phyloP scores from a whole-genome alignment of 768 basidiomycete species.

The Cystobasidium onofrii region DNA sequence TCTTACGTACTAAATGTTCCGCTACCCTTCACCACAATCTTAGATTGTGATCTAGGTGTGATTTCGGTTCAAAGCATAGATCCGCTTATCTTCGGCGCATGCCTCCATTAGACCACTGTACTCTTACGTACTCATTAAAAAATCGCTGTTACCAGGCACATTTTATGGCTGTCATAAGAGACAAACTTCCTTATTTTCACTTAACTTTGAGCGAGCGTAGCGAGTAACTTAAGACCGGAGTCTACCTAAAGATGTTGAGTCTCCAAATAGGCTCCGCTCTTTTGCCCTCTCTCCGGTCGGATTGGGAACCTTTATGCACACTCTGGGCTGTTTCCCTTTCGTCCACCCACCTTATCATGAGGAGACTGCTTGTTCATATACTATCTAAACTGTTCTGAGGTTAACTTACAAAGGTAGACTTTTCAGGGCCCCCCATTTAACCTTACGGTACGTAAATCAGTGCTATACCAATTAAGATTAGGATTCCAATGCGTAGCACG shows the following conservation, averaged over 20 bases:
- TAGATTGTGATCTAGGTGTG: constrained; percentile 33
- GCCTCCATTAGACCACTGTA: constrained; percentile 41
- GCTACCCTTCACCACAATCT: too few species aligned
- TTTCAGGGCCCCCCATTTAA: constrained; percentile 39
- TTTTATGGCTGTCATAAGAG: constrained; percentile 42
- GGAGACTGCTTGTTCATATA: constrained; percentile 38
- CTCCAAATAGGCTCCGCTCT: too few species aligned
- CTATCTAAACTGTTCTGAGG: constrained; percentile 37
- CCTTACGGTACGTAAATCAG: constrained; percentile 31
- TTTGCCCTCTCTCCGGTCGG: too few species aligned
- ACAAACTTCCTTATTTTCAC: constrained; percentile 44
- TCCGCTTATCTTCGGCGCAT: constrained; percentile 43
- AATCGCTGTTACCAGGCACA: constrained; percentile 43
- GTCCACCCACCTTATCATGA: constrained; percentile 36
- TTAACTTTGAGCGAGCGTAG: constrained; percentile 27
- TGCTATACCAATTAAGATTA: constrained; percentile 39
- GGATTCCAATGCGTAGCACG: too few species aligned
- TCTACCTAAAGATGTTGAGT: too few species aligned
- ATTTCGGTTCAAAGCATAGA: constrained; percentile 40
- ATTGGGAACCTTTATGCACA: too few species aligned
- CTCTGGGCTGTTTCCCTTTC: too few species aligned
- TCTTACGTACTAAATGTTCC: too few species aligned
- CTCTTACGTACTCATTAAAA: constrained; percentile 44
- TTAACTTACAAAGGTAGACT: constrained; percentile 39
- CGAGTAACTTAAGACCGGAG: too few species aligned